These are phyloP conservation scores for Wickerhamomyces queroliae DNA, from an alignment of 805 yeast genomes.

Conservation along the genomic window DNA sequence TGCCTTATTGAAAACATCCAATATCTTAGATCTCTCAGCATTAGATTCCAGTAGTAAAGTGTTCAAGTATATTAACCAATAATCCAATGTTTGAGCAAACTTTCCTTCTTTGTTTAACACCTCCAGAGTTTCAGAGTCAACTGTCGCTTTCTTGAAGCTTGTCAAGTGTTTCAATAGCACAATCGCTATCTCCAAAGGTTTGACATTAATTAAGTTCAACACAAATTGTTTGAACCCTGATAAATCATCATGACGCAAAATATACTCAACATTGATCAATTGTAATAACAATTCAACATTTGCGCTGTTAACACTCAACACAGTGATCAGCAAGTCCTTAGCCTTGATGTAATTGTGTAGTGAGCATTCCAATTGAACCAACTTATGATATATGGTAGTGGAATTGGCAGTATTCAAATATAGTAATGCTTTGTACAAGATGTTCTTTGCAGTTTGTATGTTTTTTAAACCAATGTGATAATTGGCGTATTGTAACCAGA, in stretches of 20 bases:
- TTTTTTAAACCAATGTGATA: constrained; percentile 28
- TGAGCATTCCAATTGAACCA: constrained; percentile 40
- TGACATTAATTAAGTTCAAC: constrained; percentile 22
- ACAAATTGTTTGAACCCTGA: constrained; percentile 15
- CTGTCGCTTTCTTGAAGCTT: constrained; percentile 17
- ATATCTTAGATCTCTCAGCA: background rate
- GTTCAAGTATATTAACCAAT: constrained; percentile 1
- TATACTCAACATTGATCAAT: constrained; percentile 35
- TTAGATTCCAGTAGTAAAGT: background rate
- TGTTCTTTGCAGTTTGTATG: constrained; percentile 30
- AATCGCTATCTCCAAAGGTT: constrained; percentile 26
- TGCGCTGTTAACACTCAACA: constrained; percentile 24
- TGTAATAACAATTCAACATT: constrained; percentile 33
- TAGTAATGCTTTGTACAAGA: constrained; percentile 31
- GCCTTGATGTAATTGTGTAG: constrained; percentile 33
- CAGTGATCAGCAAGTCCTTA: constrained; percentile 7
- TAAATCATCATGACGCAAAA: constrained; percentile 16
- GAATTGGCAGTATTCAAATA: constrained; percentile 17
- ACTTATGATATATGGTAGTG: constrained; percentile 26
- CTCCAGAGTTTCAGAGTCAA: constrained; percentile 21
- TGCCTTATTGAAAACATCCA: background rate
- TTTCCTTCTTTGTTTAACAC: background rate
- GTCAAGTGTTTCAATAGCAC: constrained; percentile 28
- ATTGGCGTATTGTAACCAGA: constrained; percentile 48
- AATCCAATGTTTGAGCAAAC: background rate